These are phyloP conservation scores for Stagonosporopsis cucurbitacearum DNA, from an alignment of 2,329 filamentous ascomycete genomes.

Conservation along the genomic window DNA sequence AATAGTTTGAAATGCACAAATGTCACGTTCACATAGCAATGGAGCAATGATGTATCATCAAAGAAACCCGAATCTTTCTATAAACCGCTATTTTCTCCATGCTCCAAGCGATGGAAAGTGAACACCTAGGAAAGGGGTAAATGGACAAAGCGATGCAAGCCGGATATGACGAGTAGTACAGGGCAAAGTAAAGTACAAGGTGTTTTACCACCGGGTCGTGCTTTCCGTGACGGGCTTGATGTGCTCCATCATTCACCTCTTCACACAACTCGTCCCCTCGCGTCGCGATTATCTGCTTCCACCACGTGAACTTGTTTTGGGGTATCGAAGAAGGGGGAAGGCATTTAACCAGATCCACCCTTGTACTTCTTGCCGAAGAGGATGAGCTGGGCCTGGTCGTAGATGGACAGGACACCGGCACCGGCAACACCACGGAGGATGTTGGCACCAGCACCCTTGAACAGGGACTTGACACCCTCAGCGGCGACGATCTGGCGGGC, in stretches of 20 bases:
- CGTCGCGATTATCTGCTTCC: slow-evolving; percentile 45
- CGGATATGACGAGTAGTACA: slow-evolving; percentile 49
- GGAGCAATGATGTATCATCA: slow-evolving; percentile 13
- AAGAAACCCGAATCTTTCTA: slow-evolving; percentile 47
- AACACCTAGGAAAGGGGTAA: slow-evolving; percentile 43
- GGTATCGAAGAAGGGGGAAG: slow-evolving; percentile 45
- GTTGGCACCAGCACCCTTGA: slow-evolving; percentile 99
- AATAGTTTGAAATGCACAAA: background rate
- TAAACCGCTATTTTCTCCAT: slow-evolving; percentile 48
- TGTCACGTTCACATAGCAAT: slow-evolving; percentile 8
- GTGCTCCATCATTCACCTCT: slow-evolving; percentile 47
- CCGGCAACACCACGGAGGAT: slow-evolving; percentile 99
- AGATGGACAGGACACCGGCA: slow-evolving; percentile 99
- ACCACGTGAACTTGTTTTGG: slow-evolving; percentile 44
- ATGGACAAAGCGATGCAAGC: slow-evolving; percentile 49
- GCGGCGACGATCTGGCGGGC: slow-evolving; percentile 91
- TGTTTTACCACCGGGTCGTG: slow-evolving; percentile 50
- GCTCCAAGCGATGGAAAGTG: slow-evolving; percentile 46
- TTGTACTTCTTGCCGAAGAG: slow-evolving; percentile 99
- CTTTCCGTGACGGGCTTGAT: slow-evolving; percentile 49
- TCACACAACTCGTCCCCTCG: slow-evolving; percentile 39
- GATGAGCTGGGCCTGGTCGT: slow-evolving; percentile 99
- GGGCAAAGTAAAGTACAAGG: slow-evolving; percentile 53
- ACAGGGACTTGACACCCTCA: slow-evolving; percentile 98
- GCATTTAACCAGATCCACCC: slow-evolving; percentile 56